phyloP scores from a whole-genome alignment of 2,329 filamentous ascomycete species.

The Trichoderma brevicompactum region DNA sequence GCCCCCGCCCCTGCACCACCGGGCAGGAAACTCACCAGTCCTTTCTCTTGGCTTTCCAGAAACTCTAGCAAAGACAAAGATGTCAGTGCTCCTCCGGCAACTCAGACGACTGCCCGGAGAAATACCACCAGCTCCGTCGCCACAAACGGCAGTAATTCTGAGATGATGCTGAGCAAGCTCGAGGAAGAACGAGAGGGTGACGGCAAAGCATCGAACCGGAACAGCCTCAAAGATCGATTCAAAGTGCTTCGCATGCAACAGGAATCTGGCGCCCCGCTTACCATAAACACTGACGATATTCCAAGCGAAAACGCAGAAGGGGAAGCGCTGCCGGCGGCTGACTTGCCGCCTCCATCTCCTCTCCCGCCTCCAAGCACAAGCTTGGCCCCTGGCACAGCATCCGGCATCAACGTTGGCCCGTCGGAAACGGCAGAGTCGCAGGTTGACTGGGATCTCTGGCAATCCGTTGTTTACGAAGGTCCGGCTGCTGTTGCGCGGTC shows the following conservation, averaged over 20 bases:
- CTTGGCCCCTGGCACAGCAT: slow-evolving; percentile 82
- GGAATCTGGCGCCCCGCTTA: slow-evolving; percentile 62
- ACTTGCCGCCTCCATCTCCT: slow-evolving; percentile 49
- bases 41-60: slow-evolving; percentile 84
- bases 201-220: slow-evolving; percentile 54
- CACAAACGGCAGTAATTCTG: slow-evolving; percentile 78
- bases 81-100: slow-evolving; percentile 58
- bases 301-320: slow-evolving; percentile 38
- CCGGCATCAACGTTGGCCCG: slow-evolving; percentile 77
- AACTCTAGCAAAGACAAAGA: slow-evolving; percentile 63
- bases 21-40: slow-evolving; percentile 77
- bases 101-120: slow-evolving; percentile 53
- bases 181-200: slow-evolving; percentile 68
- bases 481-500: slow-evolving; percentile 85
- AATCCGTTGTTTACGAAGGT: slow-evolving; percentile 92
- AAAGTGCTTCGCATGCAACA: slow-evolving; percentile 76
- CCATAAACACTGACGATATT: slow-evolving; percentile 60
- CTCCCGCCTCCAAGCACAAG: slow-evolving; percentile 69
- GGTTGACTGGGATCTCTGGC: slow-evolving; percentile 99
- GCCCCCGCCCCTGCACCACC: slow-evolving; percentile 39
- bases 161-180: slow-evolving; percentile 76
- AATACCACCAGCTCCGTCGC: slow-evolving; percentile 82
- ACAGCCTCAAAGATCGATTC: slow-evolving; percentile 77
- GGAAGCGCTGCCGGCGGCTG: slow-evolving; percentile 37
- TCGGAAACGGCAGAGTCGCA: slow-evolving; percentile 71